Evolutionary conservation across 345 rosid genomes (phyloP).

Genomic region (Eucalyptus curtisii): DNA sequence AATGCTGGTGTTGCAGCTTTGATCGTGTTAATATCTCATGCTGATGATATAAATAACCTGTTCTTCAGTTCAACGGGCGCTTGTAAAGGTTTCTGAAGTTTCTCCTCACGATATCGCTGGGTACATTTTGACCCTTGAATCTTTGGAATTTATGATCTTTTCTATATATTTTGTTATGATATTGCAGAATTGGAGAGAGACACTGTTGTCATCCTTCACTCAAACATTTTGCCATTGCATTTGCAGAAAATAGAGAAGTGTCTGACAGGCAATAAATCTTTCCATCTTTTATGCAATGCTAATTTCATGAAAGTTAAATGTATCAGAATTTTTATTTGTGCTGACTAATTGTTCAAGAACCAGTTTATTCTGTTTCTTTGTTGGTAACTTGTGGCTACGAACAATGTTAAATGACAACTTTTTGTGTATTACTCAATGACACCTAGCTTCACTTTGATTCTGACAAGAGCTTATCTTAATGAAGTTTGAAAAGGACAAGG

Average conservation of each 20-base stretch:
- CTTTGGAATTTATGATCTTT: background rate
- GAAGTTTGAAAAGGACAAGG: background rate
- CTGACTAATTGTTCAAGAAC: background rate
- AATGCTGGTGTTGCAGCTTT: conserved; percentile 58
- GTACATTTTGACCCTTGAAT: background rate
- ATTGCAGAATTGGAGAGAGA: conserved; percentile 46
- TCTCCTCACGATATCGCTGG: background rate
- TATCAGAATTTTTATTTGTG: background rate
- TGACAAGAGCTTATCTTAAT: background rate
- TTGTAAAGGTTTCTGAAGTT: conserved; percentile 35
- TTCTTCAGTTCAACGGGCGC: conserved; percentile 49
- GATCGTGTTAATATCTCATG: conserved; percentile 49
- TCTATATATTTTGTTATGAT: background rate
- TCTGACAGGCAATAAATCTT: conserved; percentile 32
- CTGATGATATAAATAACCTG: conserved; percentile 42
- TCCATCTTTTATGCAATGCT: background rate
- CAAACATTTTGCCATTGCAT: conserved; percentile 30
- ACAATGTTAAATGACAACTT: background rate
- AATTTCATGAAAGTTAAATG: background rate
- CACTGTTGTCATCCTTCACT: conserved; percentile 42
- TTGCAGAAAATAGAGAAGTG: conserved; percentile 48
- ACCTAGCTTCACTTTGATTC: background rate
- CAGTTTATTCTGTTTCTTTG: background rate
- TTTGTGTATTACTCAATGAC: background rate
- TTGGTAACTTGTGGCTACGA: background rate